Base-by-base conservation (phyloP, 345 rosid genomes). In the Abelmoschus esculentus region DNA sequence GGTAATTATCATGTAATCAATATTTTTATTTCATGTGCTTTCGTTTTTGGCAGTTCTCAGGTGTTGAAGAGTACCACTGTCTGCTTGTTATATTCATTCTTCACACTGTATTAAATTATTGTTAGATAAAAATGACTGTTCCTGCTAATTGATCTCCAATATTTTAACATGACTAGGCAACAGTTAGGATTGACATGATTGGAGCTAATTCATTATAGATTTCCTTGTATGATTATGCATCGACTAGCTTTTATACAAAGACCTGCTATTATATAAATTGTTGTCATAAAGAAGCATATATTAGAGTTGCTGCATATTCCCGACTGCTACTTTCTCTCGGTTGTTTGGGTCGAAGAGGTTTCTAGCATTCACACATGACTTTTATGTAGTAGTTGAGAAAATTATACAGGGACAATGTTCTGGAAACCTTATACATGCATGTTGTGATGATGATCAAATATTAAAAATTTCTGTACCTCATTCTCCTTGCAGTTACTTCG, bases 351-450 rank as follows among this genome's bases (percentile, higher is more conserved):
- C 26, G 9, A 46, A 66, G 69, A 29, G 34, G 14, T 14, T 67
- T 31, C 9, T 11, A 10, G 46, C n/a, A 3, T 67, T 9, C 47
- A 1, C 28, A 31, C 44, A 10, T 14, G 40, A 14, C 2, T 26
- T 66, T 49, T 47, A 26, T 31, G n/a, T 31, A 50, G 44, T 50
- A n/a, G 26, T 67, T 65, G 69, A 46, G 56, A 65, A 46, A 26
- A 46, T 65, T 46, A 26, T 65, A 38, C 7, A 5, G 55, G 31
- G 31, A 40, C 14, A 18, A 22, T 31, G 53, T 67, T 50, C 44
- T 50, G 29, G 28, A 55, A 44, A 38, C 8, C 9, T 28, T 64
- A 14, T 44, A 53, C 38, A 65, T 46, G 46, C 47, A 26, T 7
- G 3, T 26, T 26, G 6, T 46, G 18, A 26, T n/a, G 22, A 46